Conservation (phyloP, 1,284 basidiomycete species). For the Mycena citricolor region DNA sequence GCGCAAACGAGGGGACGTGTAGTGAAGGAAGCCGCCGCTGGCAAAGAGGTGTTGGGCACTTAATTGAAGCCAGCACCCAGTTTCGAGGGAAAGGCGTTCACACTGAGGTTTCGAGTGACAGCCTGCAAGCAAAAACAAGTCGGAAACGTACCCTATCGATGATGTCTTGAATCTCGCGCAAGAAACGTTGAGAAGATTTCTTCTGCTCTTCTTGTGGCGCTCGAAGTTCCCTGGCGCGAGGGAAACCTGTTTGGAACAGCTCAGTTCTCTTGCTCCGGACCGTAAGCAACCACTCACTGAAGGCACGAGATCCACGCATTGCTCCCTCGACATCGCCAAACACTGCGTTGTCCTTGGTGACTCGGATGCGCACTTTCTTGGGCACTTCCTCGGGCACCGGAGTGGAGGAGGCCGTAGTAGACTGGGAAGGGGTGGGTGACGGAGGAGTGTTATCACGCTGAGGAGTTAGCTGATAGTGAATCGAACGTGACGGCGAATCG, state of each 20-base stretch:
- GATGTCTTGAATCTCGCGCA: conserved; percentile 11
- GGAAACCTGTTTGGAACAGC: not conserved
- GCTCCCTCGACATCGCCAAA: conserved; percentile 16
- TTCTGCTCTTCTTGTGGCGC: not conserved
- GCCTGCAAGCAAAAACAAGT: not conserved
- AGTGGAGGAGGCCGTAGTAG: not conserved
- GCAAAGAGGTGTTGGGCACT: conserved; percentile 17
- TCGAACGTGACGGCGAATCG: not conserved
- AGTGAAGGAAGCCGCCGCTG: conserved; percentile 12
- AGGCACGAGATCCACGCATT: conserved; percentile 5
- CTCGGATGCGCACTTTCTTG: not conserved
- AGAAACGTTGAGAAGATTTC: conserved; percentile 8
- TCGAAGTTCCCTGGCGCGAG: not conserved
- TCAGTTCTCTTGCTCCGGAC: not conserved
- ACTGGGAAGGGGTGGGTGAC: no score
- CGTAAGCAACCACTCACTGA: conserved; percentile 1
- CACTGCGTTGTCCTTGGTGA: not conserved
- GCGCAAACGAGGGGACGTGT: conserved; percentile 16
- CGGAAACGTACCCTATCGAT: conserved; percentile 12
- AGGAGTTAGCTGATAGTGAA: no score
- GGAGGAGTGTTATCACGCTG: no score
- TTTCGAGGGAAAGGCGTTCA: conserved; percentile 14
- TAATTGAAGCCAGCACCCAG: conserved; percentile 19
- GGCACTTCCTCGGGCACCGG: not conserved
- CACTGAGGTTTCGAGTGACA: conserved; percentile 7